Conservation (phyloP, 768 basidiomycete genomes). For the Dendrothele bispora region DNA sequence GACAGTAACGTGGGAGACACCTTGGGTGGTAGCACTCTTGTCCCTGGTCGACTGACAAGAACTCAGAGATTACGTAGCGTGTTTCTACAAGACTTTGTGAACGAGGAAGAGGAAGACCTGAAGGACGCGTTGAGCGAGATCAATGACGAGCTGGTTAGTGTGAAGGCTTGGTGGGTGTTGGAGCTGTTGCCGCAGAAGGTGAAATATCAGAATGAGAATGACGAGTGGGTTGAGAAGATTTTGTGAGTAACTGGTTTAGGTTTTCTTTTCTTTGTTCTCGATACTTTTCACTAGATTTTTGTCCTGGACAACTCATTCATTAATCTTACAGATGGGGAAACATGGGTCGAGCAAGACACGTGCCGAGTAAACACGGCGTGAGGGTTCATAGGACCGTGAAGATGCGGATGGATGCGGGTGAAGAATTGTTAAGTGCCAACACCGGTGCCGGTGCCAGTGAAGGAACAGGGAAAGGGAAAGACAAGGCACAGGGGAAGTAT, state of each 20-base stretch:
- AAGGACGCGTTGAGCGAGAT: conserved; percentile 50
- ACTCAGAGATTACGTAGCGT: conserved; percentile 16
- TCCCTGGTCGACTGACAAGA: conserved; percentile 19
- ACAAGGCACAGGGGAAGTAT: neutral
- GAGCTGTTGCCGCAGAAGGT: conserved; percentile 48
- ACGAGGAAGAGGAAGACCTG: conserved; percentile 65
- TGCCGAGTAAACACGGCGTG: conserved; percentile 34
- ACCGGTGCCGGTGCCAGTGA: too few species aligned
- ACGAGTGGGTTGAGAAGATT: conserved; percentile 36
- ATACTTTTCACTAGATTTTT: conserved; percentile 31
- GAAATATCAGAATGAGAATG: conserved; percentile 40
- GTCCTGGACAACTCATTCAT: neutral
- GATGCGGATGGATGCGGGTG: conserved; percentile 44
- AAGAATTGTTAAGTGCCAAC: too few species aligned
- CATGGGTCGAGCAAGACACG: conserved; percentile 38
- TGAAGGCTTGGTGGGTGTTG: conserved; percentile 63
- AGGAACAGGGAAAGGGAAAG: too few species aligned
- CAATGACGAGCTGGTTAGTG: conserved; percentile 55
- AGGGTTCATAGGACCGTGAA: conserved; percentile 49
- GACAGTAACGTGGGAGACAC: too few species aligned
- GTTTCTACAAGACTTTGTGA: conserved; percentile 19
- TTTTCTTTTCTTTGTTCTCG: neutral
- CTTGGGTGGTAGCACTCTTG: too few species aligned
- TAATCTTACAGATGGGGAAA: conserved; percentile 23
- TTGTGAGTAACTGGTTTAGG: conserved; percentile 27